These are phyloP conservation scores for Paraglomus brasilianum DNA, from an alignment of 192 early-diverging fungal genomes.

Conservation along the genomic window DNA sequence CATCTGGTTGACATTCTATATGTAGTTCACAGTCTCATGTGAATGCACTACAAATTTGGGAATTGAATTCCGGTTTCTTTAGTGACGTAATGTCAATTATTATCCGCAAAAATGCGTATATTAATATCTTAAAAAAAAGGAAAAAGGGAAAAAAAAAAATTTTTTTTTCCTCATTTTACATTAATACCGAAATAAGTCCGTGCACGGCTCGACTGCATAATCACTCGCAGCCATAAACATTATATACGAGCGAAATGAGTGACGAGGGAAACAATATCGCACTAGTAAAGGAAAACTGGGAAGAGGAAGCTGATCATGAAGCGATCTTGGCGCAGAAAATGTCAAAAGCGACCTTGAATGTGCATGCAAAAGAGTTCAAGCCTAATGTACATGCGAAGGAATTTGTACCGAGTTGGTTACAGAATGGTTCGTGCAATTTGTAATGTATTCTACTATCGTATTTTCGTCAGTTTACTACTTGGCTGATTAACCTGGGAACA, in stretches of 20 bases:
- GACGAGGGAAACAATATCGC: conserved; percentile 35
- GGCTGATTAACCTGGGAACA: conserved; percentile 33
- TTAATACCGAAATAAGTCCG: no score
- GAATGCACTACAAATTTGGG: no score
- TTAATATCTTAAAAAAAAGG: no score
- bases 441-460: conserved; percentile 37
- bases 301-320: conserved; percentile 30
- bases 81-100: no score
- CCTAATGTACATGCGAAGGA: conserved; percentile 65
- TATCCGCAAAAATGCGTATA: no score
- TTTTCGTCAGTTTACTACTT: conserved; percentile 35
- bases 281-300: conserved; percentile 29
- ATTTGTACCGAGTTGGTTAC: conserved; percentile 71
- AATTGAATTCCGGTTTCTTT: no score
- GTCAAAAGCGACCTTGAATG: conserved; percentile 60
- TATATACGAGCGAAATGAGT: conserved; percentile 27
- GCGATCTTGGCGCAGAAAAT: conserved; percentile 40
- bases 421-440: conserved; percentile 42
- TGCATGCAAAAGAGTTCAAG: conserved; percentile 63
- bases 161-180: no score
- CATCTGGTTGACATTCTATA: no score
- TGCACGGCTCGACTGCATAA: no score
- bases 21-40: no score
- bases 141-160: no score
- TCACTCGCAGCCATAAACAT: no score